Evolutionary conservation across 371 early-diverging fungal genomes (phyloP), one percentile per base, ranked within the genome.

Genomic region (Mortierella sp.): DNA sequence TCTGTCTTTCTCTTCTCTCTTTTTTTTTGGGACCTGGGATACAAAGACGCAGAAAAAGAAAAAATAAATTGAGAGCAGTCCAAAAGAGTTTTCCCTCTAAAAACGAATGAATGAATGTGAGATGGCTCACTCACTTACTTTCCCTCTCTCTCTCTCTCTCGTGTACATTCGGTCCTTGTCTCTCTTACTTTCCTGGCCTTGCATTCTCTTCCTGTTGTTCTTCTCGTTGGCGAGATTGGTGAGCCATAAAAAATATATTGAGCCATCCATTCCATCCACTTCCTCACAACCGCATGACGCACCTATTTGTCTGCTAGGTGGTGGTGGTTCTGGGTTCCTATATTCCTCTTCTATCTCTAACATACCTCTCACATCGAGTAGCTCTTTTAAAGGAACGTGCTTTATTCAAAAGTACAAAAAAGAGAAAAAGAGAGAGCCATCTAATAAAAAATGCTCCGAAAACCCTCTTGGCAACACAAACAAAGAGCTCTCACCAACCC

Each of bases 11-110:
- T 10, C n/a, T 7, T 63, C 63, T 34, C 7, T 9, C 2, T 63
- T 34, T 63, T 63, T 19, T 63, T 34, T 60, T 34, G 10, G 50
- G 50, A 13, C 50, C 50, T 50, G 50, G 50, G 50, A 50, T 34
- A 63, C 28, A 31, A 13, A 13, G 13, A 60, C 28, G 48, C 48
- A 11, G 28, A 60, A 60, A 28, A 24, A 70, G n/a, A 26, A n/a
- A 48, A 5, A 48, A 48, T n/a, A n/a, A 50, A 34, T 34, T 34
- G 63, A 31, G 63, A 63, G 63, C 63, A 63, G 16, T 16, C 34
- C 63, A 63, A 63, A 63, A 63, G 63, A 63, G 63, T 63, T 34
- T 60, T 34, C 63, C 38, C 63, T 63, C 60, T 60, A 14, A 63
- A 63, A 63, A 31, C 31, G 31, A 60, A 16, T 60, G 60, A 60